Base-by-base conservation (phyloP, 768 basidiomycete genomes). In the Coprinellus aureogranulatus region DNA sequence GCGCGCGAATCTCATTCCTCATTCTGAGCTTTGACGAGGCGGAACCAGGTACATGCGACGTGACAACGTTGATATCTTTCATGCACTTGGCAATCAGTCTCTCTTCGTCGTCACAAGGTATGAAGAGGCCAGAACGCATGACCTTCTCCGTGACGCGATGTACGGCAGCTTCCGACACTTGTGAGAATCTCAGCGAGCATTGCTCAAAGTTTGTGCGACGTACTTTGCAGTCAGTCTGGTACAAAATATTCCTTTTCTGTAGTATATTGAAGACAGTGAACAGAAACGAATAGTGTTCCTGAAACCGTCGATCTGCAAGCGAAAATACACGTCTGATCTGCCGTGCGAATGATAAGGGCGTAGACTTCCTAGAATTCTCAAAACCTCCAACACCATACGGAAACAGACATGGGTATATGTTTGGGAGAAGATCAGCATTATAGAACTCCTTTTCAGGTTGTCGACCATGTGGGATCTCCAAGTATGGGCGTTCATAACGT, bases 321-420 rank as follows among this genome's bases (percentile, higher is more conserved):
- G 39, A 51, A 9, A 77, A 66, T 2, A 74, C 47, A 61, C 77
- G 72, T 25, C 66, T 66, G 0, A 71, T 65, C 22, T 80, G 77
- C 0, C 57, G 41, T 42, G 72, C 65, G 37, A 80, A 54, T 1
- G 68, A 68, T 0, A 80, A 9, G 0, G 47, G 10, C 0, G 20
- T 25, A 1, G 0, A 20, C 0, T 74, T 45, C 10, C 37, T 22
- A 1, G 12, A 12, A 58, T 81, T 65, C 54, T 80, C 72, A 59
- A 77, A 75, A 2, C 78, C 77, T 1, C 79, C 76, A n/a, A 72
- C 58, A 0, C 79, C 76, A 61, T 71, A 79, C 0, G 78, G 78
- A 64, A 72, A 79, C 1, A 81, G 53, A 0, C 75, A 74, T 1
- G 78, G 77, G 63, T 74, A 79, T 12, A 77, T 69, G 56, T 64